Percentiles rank a stretch among this genome's conserved stretches.
phyloP scores from a whole-genome alignment of 495 filamentous ascomycete species.

The Letharia lupina region DNA sequence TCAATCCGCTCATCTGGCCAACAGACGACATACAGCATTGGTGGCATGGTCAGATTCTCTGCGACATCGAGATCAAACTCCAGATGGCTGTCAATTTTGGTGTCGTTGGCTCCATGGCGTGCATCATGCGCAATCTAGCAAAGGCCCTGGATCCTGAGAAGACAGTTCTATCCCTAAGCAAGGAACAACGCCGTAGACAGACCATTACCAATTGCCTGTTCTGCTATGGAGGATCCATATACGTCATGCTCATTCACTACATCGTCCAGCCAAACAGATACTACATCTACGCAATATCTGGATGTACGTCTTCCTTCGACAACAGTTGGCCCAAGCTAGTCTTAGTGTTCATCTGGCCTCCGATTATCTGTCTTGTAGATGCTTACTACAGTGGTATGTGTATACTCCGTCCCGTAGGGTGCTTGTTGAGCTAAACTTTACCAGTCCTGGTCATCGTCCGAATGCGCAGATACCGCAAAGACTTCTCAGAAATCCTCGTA shows the following conservation, averaged over 20 bases:
- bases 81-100: slow-evolving; percentile 56
- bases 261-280: slow-evolving; percentile 65
- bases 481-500: slow-evolving; percentile 51
- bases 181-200: slow-evolving; percentile 44
- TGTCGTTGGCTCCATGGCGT: slow-evolving; percentile 49
- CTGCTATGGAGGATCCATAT: slow-evolving; percentile 58
- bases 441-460: slow-evolving; percentile 57
- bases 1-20: slow-evolving; percentile 79
- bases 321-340: slow-evolving; percentile 62
- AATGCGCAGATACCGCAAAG: slow-evolving; percentile 54
- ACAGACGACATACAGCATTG: slow-evolving; percentile 56
- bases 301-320: slow-evolving; percentile 59
- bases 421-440: slow-evolving; percentile 16
- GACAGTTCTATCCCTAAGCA: slow-evolving; percentile 44
- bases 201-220: slow-evolving; percentile 53
- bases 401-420: background rate
- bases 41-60: slow-evolving; percentile 69
- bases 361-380: slow-evolving; percentile 54
- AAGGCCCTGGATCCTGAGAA: slow-evolving; percentile 57
- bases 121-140: slow-evolving; percentile 70
- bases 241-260: slow-evolving; percentile 60
- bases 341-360: slow-evolving; percentile 57
- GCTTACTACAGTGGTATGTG: slow-evolving; percentile 60
- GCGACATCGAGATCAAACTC: slow-evolving; percentile 73
- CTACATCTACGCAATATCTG: slow-evolving; percentile 60